A percentile compares a stretch with the other conserved stretches of the same genome.
Evolutionary conservation across 495 filamentous ascomycete genomes (phyloP).

Genomic region (Cudoniella acicularis): DNA sequence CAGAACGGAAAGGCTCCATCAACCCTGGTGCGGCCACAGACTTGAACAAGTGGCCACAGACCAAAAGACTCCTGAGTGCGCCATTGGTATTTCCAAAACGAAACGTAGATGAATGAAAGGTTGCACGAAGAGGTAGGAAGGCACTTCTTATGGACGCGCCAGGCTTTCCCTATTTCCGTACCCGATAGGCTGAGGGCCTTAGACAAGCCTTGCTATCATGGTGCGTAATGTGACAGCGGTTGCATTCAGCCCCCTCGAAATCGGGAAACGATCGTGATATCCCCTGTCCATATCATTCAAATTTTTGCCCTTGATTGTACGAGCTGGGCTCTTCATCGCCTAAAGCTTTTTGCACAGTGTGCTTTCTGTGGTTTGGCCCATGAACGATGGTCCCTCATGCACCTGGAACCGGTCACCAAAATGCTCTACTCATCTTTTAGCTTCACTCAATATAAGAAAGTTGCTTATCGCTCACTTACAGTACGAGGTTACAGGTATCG

Average conservation of each 20-base stretch:
- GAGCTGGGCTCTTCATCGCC: too few relatives aligned
- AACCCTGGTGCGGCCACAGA: background rate
- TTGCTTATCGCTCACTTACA: too few relatives aligned
- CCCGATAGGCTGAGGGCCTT: background rate
- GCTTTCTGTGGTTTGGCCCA: too few relatives aligned
- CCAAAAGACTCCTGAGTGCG: background rate
- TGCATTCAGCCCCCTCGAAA: background rate
- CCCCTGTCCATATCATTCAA: too few relatives aligned
- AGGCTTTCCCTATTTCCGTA: background rate
- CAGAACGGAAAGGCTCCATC: background rate
- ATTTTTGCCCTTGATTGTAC: too few relatives aligned
- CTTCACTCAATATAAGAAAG: too few relatives aligned
- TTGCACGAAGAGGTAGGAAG: background rate
- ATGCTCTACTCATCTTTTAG: too few relatives aligned
- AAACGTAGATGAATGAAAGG: background rate
- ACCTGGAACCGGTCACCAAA: too few relatives aligned
- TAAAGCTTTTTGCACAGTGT: too few relatives aligned
- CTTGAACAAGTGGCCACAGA: background rate
- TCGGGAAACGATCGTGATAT: background rate
- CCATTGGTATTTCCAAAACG: background rate
- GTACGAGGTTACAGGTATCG: too few relatives aligned
- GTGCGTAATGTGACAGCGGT: background rate
- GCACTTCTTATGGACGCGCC: background rate
- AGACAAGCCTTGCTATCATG: background rate
- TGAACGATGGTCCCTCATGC: too few relatives aligned